Percentiles rank a stretch among this genome's conserved stretches.
These are phyloP conservation scores for Orobanche coerulescens DNA, from an alignment of 257 asterid genomes.

Conservation along the genomic window DNA sequence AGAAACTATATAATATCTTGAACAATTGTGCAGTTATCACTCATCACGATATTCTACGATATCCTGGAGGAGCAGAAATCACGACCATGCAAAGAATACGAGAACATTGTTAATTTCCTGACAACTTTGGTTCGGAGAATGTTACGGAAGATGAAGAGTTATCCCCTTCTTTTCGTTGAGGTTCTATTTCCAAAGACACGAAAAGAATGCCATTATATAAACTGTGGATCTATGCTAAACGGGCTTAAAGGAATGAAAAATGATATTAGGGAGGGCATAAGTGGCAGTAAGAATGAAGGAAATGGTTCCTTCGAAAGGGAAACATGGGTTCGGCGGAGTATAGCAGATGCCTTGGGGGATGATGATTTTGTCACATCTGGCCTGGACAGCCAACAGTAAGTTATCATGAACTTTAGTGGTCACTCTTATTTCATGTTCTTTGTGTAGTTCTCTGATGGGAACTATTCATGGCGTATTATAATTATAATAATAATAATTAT, in stretches of 20 bases:
- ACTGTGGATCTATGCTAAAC: conserved; percentile 64
- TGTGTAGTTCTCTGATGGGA: conserved; percentile 15
- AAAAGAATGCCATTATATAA: conserved; percentile 72
- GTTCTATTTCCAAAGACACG: conserved; percentile 73
- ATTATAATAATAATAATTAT: too few relatives aligned
- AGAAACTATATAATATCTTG: conserved; percentile 20
- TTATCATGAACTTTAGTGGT: conserved; percentile 12
- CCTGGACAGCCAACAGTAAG: conserved; percentile 37
- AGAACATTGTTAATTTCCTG: conserved; percentile 61
- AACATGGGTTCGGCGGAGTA: conserved; percentile 59
- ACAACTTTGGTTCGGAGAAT: conserved; percentile 71
- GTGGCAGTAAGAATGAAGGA: conserved; percentile 34
- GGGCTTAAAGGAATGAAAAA: conserved; percentile 49
- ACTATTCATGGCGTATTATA: neutral
- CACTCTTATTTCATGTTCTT: conserved; percentile 13
- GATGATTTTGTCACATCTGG: conserved; percentile 48
- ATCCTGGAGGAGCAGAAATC: conserved; percentile 89
- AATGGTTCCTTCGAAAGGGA: conserved; percentile 38
- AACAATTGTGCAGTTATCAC: conserved; percentile 58
- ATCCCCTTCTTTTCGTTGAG: conserved; percentile 83
- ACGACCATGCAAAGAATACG: conserved; percentile 69
- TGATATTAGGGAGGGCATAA: conserved; percentile 29
- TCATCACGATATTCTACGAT: conserved; percentile 63
- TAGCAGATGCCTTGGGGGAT: conserved; percentile 96
- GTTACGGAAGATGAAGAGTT: conserved; percentile 77